Base-by-base conservation (phyloP, 1,139 yeast species). In the Pichia sp. region DNA sequence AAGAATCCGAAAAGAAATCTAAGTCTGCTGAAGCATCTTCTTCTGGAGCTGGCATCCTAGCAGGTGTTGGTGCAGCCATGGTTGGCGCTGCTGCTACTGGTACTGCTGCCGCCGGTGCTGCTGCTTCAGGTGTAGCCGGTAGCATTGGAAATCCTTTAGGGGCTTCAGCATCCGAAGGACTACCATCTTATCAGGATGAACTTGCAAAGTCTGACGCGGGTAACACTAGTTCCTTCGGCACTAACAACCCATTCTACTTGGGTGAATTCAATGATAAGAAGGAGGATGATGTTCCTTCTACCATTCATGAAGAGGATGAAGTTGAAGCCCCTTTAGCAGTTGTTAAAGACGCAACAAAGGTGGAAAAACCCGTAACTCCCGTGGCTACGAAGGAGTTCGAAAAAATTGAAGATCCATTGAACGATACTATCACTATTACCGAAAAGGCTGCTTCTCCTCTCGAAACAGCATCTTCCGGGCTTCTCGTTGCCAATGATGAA, bases 291-390 rank as follows among this genome's bases (percentile, higher is more conserved):
- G 15, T 58, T 10, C 61, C 61, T 13, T 56, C 61, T 1, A 51
- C 51, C 11, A 58, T 58, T 47, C 58, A 57, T 40, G 61, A 58
- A 47, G 55, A 50, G 34, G 55, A 53, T 29, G 55, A 53, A 30
- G 46, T 45, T 16, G 50, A 47, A 11, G 26, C 47, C 30, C 31
- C 50, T 29, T 19, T 15, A 15, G 38, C 50, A 15, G 43, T 41
- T 10, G 46, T 52, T 32, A 50, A 48, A 42, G 47, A 49, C 7
- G 38, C 45, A 30, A 11, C 16, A 23, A 29, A 32, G 30, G 8
- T 40, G 51, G 26, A 41, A 49, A 47, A 16, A 13, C 2, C 40
- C 4, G 40, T 13, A 11, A 36, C 15, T 13, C 40, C 40, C 15
- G 40, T 36, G 4, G 5, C 45, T 30, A 19, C 11, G n/a, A 31